Base-by-base conservation (phyloP, 1,284 basidiomycete species). In the Ceratobasidium theobromae region DNA sequence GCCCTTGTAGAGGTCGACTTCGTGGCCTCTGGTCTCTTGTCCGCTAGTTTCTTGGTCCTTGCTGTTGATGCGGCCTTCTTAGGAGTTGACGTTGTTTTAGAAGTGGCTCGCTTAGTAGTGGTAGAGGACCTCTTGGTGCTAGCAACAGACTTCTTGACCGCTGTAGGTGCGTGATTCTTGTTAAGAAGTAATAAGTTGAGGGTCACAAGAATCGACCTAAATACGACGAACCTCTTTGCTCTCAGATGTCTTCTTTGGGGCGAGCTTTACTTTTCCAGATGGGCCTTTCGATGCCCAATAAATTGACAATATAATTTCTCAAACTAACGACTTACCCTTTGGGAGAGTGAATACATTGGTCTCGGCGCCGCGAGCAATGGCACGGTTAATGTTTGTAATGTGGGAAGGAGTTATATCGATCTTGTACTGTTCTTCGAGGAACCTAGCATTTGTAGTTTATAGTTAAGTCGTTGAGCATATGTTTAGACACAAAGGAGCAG, bases 311-410 rank as follows among this genome's bases (percentile, higher is more conserved):
- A n/a, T 43, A 43, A 43, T 4, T 5, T 43, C 14, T 43, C 16
- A n/a, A 43, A 41, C 32, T 41, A 30, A 25, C 16, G n/a, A 21
- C 51, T 14, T 65, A 88, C 93, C 94, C 83, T 95, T 96, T 74
- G 94, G 94, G 53, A 95, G 83, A 57, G 84, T 77, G 74, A 97
- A 93, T 71, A 87, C 79, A 64, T 86, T 85, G 75, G 89, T 93
- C 75, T 92, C 88, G 53, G 84, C 85, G 70, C 94, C 93, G 40
- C 83, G 80, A 68, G 84, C 81, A 76, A 97, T 89, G 67, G 94
- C 93, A 74, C 84, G 87, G 73, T 84, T 84, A 72, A 97, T 84
- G 78, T 93, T 91, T 69, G 85, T 87, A 73, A 81, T 84, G 78
- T 94, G 92, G 46, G 89, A 84, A 68, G 85, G 81, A 67, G 86